Evolutionary conservation across 2,329 filamentous ascomycete genomes (phyloP).

Genomic region (Diaporthe sp.): DNA sequence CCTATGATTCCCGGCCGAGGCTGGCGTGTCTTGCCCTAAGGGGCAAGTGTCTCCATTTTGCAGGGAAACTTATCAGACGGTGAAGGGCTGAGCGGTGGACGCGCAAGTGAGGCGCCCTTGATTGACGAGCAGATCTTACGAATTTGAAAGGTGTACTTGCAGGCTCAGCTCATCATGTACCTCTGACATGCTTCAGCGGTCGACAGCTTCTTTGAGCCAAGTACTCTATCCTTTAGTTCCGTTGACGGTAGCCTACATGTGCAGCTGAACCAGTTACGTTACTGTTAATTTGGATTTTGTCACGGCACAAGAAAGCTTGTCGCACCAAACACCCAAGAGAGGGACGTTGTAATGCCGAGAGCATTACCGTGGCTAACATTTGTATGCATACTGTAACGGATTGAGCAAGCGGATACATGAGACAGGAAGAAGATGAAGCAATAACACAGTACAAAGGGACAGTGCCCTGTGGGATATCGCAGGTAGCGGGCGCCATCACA

Average conservation of each 20-base stretch:
- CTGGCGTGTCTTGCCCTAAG: constrained; percentile 7
- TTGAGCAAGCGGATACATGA: too few relatives aligned
- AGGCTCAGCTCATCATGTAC: not conserved
- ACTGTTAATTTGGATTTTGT: not conserved
- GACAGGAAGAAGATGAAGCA: not conserved
- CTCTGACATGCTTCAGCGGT: constrained; percentile 2
- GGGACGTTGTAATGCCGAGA: too few relatives aligned
- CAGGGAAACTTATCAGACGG: constrained; percentile 19
- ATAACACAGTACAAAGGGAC: not conserved
- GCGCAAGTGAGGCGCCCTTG: not conserved
- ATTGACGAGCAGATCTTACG: constrained; percentile 7
- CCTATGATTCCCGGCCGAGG: not conserved
- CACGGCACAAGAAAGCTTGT: too few relatives aligned
- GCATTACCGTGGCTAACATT: too few relatives aligned
- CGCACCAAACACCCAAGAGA: too few relatives aligned
- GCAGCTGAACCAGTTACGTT: too few relatives aligned
- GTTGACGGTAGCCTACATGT: not conserved
- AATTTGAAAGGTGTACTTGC: not conserved
- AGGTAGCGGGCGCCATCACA: not conserved
- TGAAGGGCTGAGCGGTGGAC: constrained; percentile 14
- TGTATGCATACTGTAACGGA: too few relatives aligned
- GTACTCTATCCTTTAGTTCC: not conserved
- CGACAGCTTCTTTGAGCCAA: not conserved
- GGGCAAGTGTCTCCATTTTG: constrained; percentile 7
- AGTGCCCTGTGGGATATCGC: too few relatives aligned